A percentile compares a stretch with the other conserved stretches of the same genome.
Evolutionary conservation across 371 early-diverging fungal species (phyloP).

Genomic region (Mortierella sp.): DNA sequence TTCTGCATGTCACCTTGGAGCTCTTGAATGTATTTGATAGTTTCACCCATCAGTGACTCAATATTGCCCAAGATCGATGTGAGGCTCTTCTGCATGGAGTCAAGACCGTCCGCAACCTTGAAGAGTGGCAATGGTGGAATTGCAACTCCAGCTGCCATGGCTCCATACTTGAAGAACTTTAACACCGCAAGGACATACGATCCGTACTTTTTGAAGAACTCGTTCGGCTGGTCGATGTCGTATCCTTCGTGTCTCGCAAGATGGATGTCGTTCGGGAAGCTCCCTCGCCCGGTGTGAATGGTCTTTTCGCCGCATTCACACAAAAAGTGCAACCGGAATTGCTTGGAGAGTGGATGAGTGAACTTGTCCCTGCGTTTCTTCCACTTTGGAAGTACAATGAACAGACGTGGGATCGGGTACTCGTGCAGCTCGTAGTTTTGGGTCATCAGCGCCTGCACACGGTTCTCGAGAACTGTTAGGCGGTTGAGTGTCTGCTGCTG

Average conservation of each 20-base stretch:
- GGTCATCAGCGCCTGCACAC: not conserved
- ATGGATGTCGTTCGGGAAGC: not conserved
- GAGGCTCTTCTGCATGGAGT: conserved; percentile 5
- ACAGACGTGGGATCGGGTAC: not conserved
- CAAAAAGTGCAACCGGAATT: not conserved
- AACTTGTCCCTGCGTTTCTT: conserved; percentile 3
- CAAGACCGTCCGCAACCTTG: conserved; percentile 11
- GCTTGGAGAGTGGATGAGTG: not conserved
- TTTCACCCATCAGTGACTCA: not conserved
- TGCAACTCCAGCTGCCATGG: not conserved
- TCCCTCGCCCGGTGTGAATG: not conserved
- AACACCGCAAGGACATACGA: not conserved
- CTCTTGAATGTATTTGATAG: not conserved
- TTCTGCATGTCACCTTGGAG: not conserved
- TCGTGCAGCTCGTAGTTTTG: not conserved
- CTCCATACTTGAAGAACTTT: conserved; percentile 4
- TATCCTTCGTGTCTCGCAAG: conserved; percentile 12
- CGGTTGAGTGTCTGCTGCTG: not conserved
- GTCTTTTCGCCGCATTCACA: conserved; percentile 10
- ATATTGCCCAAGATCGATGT: not conserved
- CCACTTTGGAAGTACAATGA: not conserved
- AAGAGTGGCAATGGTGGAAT: conserved; percentile 1
- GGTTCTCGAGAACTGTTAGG: not conserved
- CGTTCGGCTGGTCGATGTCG: not conserved
- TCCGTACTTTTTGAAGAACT: conserved; percentile 5